Evolutionary conservation across 208 protist genomes (phyloP), one percentile per base, ranked within the genome.

Genomic region (Vickermania ingenoplastis): DNA sequence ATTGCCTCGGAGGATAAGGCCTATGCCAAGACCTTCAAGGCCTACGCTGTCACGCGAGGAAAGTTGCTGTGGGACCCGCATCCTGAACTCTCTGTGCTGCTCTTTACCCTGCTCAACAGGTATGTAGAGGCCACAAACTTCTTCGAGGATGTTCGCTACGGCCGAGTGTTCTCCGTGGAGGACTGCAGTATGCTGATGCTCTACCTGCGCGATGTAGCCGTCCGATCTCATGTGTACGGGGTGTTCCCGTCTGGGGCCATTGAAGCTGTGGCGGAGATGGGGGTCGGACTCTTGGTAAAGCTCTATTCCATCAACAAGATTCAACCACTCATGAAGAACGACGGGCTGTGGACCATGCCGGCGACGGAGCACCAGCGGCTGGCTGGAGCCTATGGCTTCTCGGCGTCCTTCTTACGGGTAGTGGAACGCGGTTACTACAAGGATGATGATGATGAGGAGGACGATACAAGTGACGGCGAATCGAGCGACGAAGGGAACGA

Each of bases 51-150:
- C n/a, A n/a, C n/a, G n/a, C n/a, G n/a, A n/a, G n/a, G n/a, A n/a
- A n/a, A n/a, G n/a, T 53, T 75, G 30, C 87, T 88, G 66, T 82
- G 69, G 57, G 83, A 91, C 62, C 75, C 76, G 11, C 73, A 81
- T 54, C 83, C 86, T 4, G 76, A 77, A 21, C 68, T 94, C 27
- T 83, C 86, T 49, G 69, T 78, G 29, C 70, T 91, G 31, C 74
- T 94, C 65, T 91, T 94, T 57, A 74, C 62, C 14, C 52, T 94
- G 23, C 66, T 91, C n/a, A 66, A 68, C 48, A 80, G 88, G 61
- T 89, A 85, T 65, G 71, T 89, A 3, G 85, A 85, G 59, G 81
- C 75, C 26, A 78, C 67, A 23, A 76, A 91, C 63, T 86, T 91
- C 56, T 22, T 65, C 29, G 77, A 83, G 23, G 82, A 69, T 53